phyloP scores from a whole-genome alignment of 257 asterid species.

The Fraxinus quadrangulata region DNA sequence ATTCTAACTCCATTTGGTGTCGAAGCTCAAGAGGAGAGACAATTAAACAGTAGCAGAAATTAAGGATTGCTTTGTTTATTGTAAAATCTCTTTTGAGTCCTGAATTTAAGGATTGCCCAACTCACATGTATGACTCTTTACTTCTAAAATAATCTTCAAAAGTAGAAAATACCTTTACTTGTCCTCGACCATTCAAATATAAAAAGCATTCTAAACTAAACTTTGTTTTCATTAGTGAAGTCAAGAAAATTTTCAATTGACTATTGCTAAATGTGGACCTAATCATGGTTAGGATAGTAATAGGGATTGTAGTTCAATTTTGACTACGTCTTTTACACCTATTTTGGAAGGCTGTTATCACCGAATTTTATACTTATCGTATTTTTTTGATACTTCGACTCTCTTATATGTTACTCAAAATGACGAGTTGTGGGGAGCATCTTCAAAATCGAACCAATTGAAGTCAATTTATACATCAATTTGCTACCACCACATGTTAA shows the following conservation, averaged over 20 bases:
- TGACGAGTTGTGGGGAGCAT: too few species aligned
- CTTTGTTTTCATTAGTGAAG: constrained; percentile 30
- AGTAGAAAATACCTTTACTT: constrained; percentile 33
- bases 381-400: too few species aligned
- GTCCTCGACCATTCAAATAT: constrained; percentile 26
- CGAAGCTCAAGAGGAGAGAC: constrained; percentile 12
- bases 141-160: constrained; percentile 52
- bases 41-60: constrained; percentile 34
- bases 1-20: constrained; percentile 37
- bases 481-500: too few species aligned
- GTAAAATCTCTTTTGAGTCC: constrained; percentile 31
- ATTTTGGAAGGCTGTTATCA: background rate
- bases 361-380: too few species aligned
- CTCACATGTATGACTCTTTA: constrained; percentile 40
- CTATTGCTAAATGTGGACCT: constrained; percentile 10
- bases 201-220: constrained; percentile 28
- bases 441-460: too few species aligned
- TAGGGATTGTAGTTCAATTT: background rate
- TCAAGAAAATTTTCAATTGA: constrained; percentile 23
- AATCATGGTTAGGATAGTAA: constrained; percentile 6
- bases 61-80: constrained; percentile 19
- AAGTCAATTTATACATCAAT: too few species aligned
- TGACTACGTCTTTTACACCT: too few species aligned
- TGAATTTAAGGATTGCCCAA: constrained; percentile 52
- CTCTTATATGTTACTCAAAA: too few species aligned